Percentiles rank a stretch among this genome's conserved stretches.
phyloP scores from a whole-genome alignment of 768 basidiomycete genomes.

The Amanita molliuscula region DNA sequence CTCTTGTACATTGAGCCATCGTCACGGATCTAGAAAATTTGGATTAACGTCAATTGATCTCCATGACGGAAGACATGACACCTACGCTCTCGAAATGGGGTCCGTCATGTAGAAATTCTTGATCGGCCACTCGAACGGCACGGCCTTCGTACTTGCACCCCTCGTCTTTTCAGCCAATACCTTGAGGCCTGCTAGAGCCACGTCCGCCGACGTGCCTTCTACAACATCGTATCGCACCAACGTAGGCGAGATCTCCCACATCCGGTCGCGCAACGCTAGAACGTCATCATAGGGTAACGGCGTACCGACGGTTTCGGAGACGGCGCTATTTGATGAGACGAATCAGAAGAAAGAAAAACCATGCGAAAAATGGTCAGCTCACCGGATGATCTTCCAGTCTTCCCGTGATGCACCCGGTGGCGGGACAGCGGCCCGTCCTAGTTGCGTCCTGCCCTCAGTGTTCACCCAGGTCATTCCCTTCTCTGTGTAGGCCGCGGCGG shows the following conservation, averaged over 20 bases:
- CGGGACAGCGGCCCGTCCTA: conserved; percentile 84
- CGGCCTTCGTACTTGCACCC: conserved; percentile 41
- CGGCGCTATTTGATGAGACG: conserved; percentile 42
- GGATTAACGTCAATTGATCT: neutral
- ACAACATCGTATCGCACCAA: conserved; percentile 76
- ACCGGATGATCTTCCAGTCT: conserved; percentile 92
- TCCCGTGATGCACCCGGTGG: conserved; percentile 94
- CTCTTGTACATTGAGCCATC: conserved; percentile 88
- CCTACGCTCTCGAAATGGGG: conserved; percentile 86
- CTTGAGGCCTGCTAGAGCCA: conserved; percentile 63
- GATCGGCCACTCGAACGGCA: conserved; percentile 70
- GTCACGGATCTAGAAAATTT: conserved; percentile 62
- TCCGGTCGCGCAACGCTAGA: conserved; percentile 72
- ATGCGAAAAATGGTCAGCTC: conserved; percentile 25
- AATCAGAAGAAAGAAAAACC: neutral
- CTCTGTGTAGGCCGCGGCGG: conserved; percentile 92
- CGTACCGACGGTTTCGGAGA: conserved; percentile 76
- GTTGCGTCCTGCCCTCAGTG: conserved; percentile 88
- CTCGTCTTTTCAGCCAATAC: conserved; percentile 39
- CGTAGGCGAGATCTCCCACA: conserved; percentile 95
- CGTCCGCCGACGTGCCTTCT: conserved; percentile 66
- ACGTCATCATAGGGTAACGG: conserved; percentile 88
- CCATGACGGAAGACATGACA: conserved; percentile 13
- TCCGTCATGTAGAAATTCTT: conserved; percentile 95
- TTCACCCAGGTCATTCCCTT: conserved; percentile 88